Evolutionary conservation across 371 early-diverging fungal genomes (phyloP), one percentile per base, ranked within the genome.

Genomic region (Rhizopus arrhizus): DNA sequence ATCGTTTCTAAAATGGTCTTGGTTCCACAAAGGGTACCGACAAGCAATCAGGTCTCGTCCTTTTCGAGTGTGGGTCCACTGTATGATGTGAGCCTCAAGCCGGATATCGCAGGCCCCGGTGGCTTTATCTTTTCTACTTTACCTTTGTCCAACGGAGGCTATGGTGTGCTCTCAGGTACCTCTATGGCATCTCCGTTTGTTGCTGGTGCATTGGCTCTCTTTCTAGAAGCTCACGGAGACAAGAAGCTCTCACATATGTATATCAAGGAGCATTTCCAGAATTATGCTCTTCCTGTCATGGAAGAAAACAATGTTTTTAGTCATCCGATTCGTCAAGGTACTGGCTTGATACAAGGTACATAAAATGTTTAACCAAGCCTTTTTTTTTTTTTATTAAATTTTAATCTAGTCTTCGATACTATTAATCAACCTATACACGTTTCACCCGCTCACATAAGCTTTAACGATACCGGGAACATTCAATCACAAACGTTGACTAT

Each of bases 171-270:
- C 15, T 86, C 89, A n/a, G 92, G 92, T 32, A 86, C 85, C 0
- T 82, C 81, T 9, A 82, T 81, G 84, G 89, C 92, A 4, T 73
- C 91, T 38, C 92, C 92, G 0, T 90, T 91, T 64, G 75, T 88
- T 10, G 74, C 91, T 13, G 92, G 92, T 16, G 69, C 79, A 22
- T 75, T 78, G 13, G 92, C 92, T 11, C 68, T 92, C 59, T 71
- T 80, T 56, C 61, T 83, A 13, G 78, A 89, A 55, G 59, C 63
- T 12, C 29, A 57, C 28, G 54, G 58, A 43, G 73, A 75, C 6
- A 36, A 49, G 5, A 48, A 51, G 0, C 33, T 51, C 10, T 43
- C 62, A 5, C 50, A 64, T 32, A 33, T 34, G 0, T 71, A 56
- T 49, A 38, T 75, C 11, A 68, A 66, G 15, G 80, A 80, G 36